Evolutionary conservation across 2,329 filamentous ascomycete species (phyloP).

Genomic region (Scytalidium lignicola): DNA sequence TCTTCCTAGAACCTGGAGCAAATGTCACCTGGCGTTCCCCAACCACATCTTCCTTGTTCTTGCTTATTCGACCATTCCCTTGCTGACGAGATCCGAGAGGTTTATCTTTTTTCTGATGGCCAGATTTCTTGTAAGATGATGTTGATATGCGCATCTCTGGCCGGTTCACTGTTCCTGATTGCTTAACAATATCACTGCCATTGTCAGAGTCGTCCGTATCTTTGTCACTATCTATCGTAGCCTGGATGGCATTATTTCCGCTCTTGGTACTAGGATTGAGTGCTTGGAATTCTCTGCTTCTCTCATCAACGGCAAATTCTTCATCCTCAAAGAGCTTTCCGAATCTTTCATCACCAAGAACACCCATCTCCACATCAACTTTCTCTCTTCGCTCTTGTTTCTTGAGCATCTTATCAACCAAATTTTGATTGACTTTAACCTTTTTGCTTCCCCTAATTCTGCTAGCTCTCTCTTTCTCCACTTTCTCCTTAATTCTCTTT

Average conservation of each 20-base stretch:
- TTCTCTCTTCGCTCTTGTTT: conserved; percentile 55
- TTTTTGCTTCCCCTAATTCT: conserved; percentile 93
- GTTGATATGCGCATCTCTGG: conserved; percentile 63
- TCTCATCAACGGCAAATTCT: conserved; percentile 89
- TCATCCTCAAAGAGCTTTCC: conserved; percentile 84
- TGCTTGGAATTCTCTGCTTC: conserved; percentile 75
- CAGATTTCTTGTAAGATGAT: conserved; percentile 56
- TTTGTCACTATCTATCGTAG: conserved; percentile 27
- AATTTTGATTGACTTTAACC: conserved; percentile 88
- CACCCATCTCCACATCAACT: conserved; percentile 54
- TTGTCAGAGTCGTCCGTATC: conserved; percentile 38
- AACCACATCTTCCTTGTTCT: conserved; percentile 44
- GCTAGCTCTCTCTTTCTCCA: conserved; percentile 94
- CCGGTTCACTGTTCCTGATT: conserved; percentile 19
- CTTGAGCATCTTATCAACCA: conserved; percentile 69
- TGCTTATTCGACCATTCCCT: conserved; percentile 42
- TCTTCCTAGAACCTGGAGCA: conserved; percentile 51
- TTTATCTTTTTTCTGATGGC: conserved; percentile 46
- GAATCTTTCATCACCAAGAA: conserved; percentile 85
- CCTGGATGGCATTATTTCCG: conserved; percentile 30
- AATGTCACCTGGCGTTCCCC: conserved; percentile 70
- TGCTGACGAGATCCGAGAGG: conserved; percentile 52
- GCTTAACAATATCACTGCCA: conserved; percentile 33
- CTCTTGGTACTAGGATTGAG: conserved; percentile 79
- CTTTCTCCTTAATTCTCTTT: conserved; percentile 89